Base-by-base conservation (phyloP, 345 rosid genomes). In the Syzygium oleosum region DNA sequence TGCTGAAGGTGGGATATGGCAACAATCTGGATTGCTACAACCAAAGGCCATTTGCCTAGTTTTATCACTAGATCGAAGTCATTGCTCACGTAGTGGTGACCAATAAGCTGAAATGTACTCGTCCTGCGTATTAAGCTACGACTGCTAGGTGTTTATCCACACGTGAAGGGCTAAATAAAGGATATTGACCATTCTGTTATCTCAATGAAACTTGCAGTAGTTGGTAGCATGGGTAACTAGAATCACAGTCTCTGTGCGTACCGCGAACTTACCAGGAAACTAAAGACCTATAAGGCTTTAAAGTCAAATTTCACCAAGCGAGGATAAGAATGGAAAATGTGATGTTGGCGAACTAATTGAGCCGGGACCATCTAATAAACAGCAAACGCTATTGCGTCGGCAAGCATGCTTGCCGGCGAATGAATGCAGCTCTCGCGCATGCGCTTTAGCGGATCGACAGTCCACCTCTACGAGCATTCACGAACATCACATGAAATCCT, bases 31-130 rank as follows among this genome's bases (percentile, higher is more conserved):
- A 88, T 53, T 88, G 89, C 41, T 85, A 85, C 87, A 55, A 1
- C 54, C 89, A 88, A 31, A 53, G 65, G 84, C 84, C 89, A 19
- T 88, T 88, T 85, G 87, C 88, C 84, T 87, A 83, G 79, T 34
- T 73, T 2, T 34, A 9, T 34, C 17, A 17, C 46, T 73, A 73
- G 41, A 73, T 68, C 46, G 11, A 4, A 51, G 25, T 51, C 43
- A 15, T 29, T 27, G 85, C 85, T n/a, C 41, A 16, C 38, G 43
- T 29, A 25, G 16, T 52, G 85, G 27, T 16, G 46, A 51, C 8
- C 55, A 52, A 52, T 84, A 52, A 84, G 85, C 85, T 53, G 85
- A 9, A 9, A 52, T 55, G 46, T 38, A 52, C 80, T 21, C 22
- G 25, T 55, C 59, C 59, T 0, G 59, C 25, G 25, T 8, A 3